These are phyloP conservation scores for Forsythia viridissima DNA, from an alignment of 257 asterid species.

Conservation along the genomic window DNA sequence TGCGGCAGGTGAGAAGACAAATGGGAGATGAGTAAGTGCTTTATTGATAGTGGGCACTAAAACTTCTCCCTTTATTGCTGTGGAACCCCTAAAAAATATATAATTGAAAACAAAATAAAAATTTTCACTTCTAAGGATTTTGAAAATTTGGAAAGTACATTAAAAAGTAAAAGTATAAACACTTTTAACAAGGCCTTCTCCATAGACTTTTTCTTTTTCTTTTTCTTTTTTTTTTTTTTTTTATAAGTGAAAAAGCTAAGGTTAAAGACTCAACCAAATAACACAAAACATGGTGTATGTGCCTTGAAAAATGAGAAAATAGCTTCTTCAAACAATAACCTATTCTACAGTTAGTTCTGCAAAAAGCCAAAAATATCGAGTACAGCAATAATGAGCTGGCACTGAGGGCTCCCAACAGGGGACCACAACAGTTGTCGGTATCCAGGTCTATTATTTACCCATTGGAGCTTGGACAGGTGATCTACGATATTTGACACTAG, in stretches of 20 bases:
- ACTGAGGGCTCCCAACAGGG: background rate
- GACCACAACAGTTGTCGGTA: background rate
- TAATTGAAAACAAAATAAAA: background rate
- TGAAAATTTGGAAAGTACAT: background rate
- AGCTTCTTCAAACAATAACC: background rate
- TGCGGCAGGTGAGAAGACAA: background rate
- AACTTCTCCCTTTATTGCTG: background rate
- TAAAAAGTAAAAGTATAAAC: no score
- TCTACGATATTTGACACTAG: background rate
- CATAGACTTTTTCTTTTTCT: background rate
- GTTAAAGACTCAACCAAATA: background rate
- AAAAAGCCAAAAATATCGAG: background rate
- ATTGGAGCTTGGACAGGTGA: background rate
- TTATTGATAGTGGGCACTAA: background rate
- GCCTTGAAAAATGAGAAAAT: background rate
- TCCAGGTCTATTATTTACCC: background rate
- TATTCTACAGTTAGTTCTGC: background rate
- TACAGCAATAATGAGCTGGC: background rate
- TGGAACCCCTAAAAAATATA: background rate
- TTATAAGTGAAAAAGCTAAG: background rate
- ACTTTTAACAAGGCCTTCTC: no score
- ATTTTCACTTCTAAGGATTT: background rate
- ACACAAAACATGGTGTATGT: background rate
- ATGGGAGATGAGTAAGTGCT: background rate
- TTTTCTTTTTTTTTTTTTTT: no score